These are phyloP conservation scores for Yarrowia hollandica DNA, from an alignment of 805 yeast genomes.

Conservation along the genomic window DNA sequence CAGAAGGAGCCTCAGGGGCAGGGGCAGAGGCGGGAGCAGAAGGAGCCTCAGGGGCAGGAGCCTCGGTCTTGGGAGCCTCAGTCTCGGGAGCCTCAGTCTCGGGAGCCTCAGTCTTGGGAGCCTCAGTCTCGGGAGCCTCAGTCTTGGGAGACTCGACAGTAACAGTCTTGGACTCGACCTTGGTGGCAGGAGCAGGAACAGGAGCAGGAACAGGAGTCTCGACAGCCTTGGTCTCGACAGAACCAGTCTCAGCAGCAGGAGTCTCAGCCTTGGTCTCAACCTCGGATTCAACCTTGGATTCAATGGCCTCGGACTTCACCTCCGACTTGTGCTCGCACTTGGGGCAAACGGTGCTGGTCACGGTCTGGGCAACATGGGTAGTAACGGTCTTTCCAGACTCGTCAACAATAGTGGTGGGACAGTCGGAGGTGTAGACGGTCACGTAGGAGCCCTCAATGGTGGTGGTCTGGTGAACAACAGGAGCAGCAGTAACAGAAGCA, in stretches of 20 bases:
- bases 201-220: neutral
- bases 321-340: conserved; percentile 6
- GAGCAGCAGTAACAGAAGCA: neutral
- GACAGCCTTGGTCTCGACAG: neutral
- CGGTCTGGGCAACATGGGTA: neutral
- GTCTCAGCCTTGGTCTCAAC: neutral
- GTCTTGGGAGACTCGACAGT: no score
- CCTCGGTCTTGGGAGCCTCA: no score
- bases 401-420: neutral
- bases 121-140: no score
- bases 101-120: no score
- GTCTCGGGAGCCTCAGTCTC: no score
- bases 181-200: neutral
- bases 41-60: neutral
- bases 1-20: neutral
- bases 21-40: neutral
- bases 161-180: no score
- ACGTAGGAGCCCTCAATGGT: conserved; percentile 1
- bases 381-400: neutral
- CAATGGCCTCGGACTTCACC: neutral
- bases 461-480: neutral
- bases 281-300: neutral
- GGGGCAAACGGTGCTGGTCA: conserved; percentile 5
- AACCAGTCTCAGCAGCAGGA: neutral
- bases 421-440: conserved; percentile 11